A percentile compares a stretch with the other conserved stretches of the same genome.
phyloP scores from a whole-genome alignment of 306 rosid genomes.

The Carpinus fangiana region DNA sequence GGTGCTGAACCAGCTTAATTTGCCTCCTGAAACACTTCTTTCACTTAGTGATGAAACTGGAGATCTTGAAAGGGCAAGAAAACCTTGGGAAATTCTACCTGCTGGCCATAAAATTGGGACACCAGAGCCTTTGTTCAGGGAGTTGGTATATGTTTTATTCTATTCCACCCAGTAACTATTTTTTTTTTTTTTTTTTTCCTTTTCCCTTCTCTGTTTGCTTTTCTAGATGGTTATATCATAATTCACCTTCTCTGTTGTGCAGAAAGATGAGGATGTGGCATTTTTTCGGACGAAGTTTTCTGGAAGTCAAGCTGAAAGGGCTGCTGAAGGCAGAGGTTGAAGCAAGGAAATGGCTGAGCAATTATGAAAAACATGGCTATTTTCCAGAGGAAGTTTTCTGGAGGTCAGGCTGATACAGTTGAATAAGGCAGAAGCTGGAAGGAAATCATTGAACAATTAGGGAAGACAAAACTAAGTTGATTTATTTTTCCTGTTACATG shows the following conservation, averaged over 20 bases:
- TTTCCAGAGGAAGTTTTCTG: slow-evolving; percentile 67
- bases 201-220: slow-evolving; percentile 3
- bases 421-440: slow-evolving; percentile 72
- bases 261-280: slow-evolving; percentile 91
- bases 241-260: slow-evolving; percentile 24
- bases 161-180: background rate
- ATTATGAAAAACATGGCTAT: slow-evolving; percentile 57
- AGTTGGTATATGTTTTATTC: slow-evolving; percentile 57
- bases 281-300: slow-evolving; percentile 65
- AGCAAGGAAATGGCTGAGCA: slow-evolving; percentile 66
- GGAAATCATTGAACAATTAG: slow-evolving; percentile 46
- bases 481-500: background rate
- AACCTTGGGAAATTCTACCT: slow-evolving; percentile 77
- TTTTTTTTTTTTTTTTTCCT: background rate
- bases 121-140: slow-evolving; percentile 84
- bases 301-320: slow-evolving; percentile 96
- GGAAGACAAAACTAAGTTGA: background rate
- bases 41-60: slow-evolving; percentile 78
- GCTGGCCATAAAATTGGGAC: slow-evolving; percentile 84
- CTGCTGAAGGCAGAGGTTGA: slow-evolving; percentile 72
- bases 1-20: slow-evolving; percentile 87
- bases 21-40: slow-evolving; percentile 52
- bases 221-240: slow-evolving; percentile 18
- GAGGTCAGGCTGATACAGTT: slow-evolving; percentile 84
- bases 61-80: slow-evolving; percentile 61